A percentile compares a stretch with the other conserved stretches of the same genome.
Evolutionary conservation across 75 land plant genomes (phyloP).

Genomic region (Cunninghamia lanceolata): DNA sequence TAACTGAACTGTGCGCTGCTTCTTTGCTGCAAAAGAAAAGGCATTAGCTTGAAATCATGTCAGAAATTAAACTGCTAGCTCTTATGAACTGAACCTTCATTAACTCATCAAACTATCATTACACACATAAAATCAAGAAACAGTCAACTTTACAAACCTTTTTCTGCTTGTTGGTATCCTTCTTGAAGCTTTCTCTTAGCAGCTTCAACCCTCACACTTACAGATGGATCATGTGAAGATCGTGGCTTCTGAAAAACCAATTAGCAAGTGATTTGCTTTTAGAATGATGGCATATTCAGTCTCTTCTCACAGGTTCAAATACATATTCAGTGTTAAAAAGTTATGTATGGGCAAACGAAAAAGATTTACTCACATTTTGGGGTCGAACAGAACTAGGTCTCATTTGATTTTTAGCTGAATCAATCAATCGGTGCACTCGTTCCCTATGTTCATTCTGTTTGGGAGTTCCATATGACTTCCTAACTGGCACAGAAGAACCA

Average conservation of each 20-base stretch:
- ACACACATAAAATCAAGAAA: background rate
- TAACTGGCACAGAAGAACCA: background rate
- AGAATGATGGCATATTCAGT: background rate
- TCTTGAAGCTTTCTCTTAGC: conserved; percentile 43
- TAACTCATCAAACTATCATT: background rate
- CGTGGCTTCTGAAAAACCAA: conserved; percentile 29
- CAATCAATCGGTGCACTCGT: background rate
- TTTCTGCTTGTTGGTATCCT: conserved; percentile 33
- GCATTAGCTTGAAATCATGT: background rate
- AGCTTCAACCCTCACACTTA: conserved; percentile 19
- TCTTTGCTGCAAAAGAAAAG: conserved; percentile 31
- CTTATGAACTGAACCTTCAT: background rate
- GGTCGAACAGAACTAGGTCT: background rate
- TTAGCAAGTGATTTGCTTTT: background rate
- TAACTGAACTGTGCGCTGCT: conserved; percentile 45
- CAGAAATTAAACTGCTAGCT: background rate
- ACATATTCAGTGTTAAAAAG: background rate
- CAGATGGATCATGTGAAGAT: conserved; percentile 26
- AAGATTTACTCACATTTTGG: background rate
- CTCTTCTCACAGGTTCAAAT: background rate
- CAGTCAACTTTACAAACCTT: conserved; percentile 18
- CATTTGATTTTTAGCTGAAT: conserved; percentile 1
- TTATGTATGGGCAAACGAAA: background rate
- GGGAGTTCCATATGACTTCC: background rate
- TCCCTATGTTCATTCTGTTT: background rate